phyloP scores from a whole-genome alignment of 176 grass and related monocot species.

The Ampelocalamus luodianensis region DNA sequence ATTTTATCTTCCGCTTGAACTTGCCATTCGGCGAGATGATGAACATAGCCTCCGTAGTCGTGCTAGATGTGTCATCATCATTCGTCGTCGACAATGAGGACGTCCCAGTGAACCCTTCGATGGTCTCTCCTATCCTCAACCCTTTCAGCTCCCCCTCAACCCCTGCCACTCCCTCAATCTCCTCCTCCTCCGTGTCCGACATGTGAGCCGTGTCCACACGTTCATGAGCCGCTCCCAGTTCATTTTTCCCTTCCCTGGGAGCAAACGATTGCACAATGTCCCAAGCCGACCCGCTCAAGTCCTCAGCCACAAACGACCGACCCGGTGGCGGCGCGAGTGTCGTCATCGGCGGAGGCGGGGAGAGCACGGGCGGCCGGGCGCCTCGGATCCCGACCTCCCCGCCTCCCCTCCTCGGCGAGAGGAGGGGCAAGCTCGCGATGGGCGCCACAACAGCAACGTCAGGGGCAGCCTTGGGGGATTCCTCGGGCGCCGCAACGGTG shows the following conservation, averaged over 20 bases:
- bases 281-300: conserved; percentile 59
- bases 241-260: conserved; percentile 52
- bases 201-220: background rate
- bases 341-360: conserved; percentile 57
- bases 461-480: conserved; percentile 28
- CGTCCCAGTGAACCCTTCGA: conserved; percentile 77
- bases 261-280: conserved; percentile 82
- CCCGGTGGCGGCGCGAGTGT: conserved; percentile 62
- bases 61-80: conserved; percentile 90
- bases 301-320: conserved; percentile 37
- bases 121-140: conserved; percentile 72
- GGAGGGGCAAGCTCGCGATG: conserved; percentile 27
- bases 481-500: background rate
- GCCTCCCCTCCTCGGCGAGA: conserved; percentile 56
- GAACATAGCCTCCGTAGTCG: conserved; percentile 80
- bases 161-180: conserved; percentile 45
- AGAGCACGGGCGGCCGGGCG: conserved; percentile 64
- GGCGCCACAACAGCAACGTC: background rate
- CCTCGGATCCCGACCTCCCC: conserved; percentile 83
- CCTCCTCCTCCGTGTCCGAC: conserved; percentile 53
- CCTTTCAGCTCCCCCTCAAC: conserved; percentile 49
- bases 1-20: conserved; percentile 78
- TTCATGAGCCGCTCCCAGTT: background rate
- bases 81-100: conserved; percentile 82
- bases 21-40: conserved; percentile 83